These are phyloP conservation scores for Podosphaera fusca DNA, from an alignment of 2,329 filamentous ascomycete genomes.

Conservation along the genomic window DNA sequence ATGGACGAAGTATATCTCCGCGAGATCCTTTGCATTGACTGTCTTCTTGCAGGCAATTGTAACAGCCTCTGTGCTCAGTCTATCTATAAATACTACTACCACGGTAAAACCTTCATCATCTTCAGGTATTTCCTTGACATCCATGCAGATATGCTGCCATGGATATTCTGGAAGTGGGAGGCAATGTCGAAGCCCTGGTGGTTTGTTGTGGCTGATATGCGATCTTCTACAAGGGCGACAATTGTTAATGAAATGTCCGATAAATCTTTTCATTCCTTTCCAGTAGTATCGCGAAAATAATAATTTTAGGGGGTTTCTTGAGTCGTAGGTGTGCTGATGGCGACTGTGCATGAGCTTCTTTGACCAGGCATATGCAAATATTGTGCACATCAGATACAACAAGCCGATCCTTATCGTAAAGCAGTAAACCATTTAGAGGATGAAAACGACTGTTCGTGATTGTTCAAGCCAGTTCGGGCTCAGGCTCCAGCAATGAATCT, in stretches of 20 bases:
- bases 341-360: background rate
- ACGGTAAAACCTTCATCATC: slow-evolving; percentile 1
- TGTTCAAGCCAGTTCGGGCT: background rate
- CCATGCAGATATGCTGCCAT: slow-evolving; percentile 2
- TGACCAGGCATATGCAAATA: background rate
- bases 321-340: background rate
- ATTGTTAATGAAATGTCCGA: background rate
- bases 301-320: background rate
- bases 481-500: background rate
- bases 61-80: background rate
- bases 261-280: background rate
- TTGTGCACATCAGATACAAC: background rate
- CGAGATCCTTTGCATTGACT: slow-evolving; percentile 1
- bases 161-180: background rate
- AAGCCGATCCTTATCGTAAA: background rate
- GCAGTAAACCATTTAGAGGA: background rate
- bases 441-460: background rate
- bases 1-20: slow-evolving; percentile 2
- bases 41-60: background rate
- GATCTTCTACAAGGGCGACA: background rate
- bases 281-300: background rate
- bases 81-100: background rate
- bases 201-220: background rate
- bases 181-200: slow-evolving; percentile 2
- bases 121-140: slow-evolving; percentile 3